phyloP scores from a whole-genome alignment of 805 yeast genomes.

The Nakazawaea laoshanensis region DNA sequence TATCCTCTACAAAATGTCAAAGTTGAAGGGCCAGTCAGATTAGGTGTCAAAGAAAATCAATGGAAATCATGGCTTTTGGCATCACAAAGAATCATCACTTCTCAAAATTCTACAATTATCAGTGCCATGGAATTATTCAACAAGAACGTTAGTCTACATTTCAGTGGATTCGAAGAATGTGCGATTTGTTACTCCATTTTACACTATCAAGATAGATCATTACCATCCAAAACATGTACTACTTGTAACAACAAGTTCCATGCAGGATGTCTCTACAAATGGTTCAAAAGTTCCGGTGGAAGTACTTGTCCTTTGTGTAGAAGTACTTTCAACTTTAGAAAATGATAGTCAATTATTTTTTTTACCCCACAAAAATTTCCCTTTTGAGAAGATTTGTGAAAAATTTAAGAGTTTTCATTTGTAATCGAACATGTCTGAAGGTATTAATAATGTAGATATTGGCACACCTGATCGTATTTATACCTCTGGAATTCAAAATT shows the following conservation, averaged over 20 bases:
- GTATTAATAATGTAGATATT: too few species aligned
- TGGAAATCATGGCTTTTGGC: slow-evolving; percentile 96
- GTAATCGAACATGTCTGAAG: too few species aligned
- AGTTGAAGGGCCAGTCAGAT: slow-evolving; percentile 69
- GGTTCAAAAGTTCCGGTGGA: slow-evolving; percentile 93
- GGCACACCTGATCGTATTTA: too few species aligned
- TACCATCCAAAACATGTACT: slow-evolving; percentile 82
- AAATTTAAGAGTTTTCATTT: too few species aligned
- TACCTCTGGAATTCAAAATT: too few species aligned
- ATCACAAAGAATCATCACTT: slow-evolving; percentile 72
- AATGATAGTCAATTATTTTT: background rate
- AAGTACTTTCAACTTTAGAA: slow-evolving; percentile 40
- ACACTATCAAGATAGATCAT: slow-evolving; percentile 76
- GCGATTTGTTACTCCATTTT: slow-evolving; percentile 92
- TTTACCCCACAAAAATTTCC: slow-evolving; percentile 2
- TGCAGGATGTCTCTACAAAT: slow-evolving; percentile 89
- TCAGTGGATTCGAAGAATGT: slow-evolving; percentile 93
- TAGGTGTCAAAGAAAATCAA: slow-evolving; percentile 85
- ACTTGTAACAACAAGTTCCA: slow-evolving; percentile 94
- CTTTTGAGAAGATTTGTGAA: too few species aligned
- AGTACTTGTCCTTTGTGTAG: slow-evolving; percentile 96
- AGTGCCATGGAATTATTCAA: slow-evolving; percentile 63
- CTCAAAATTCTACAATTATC: slow-evolving; percentile 63
- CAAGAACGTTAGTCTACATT: slow-evolving; percentile 73
- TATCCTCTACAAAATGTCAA: slow-evolving; percentile 73